Base-by-base conservation (phyloP, 352 stramenopile genomes). In the Aphanomyces stellatus region DNA sequence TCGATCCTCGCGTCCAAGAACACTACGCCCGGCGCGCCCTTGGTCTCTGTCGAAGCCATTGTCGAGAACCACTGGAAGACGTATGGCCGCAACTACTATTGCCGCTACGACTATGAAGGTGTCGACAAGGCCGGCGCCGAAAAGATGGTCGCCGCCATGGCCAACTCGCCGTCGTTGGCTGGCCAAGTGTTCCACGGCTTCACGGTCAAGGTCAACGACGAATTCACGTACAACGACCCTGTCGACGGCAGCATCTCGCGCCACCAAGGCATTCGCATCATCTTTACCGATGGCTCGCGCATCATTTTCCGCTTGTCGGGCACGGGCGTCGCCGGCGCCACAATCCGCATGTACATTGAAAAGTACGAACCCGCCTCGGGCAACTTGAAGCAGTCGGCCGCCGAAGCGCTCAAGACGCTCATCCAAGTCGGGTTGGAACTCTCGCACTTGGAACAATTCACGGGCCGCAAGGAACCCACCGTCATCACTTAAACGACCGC, bases 341-440 rank as follows among this genome's bases (percentile, higher is more conserved):
- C 96, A 2, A 95, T 99, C 71, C 91, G 96, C 70, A 97, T 99
- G 92, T 99, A 99, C 88, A 90, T 99, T 72, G 97, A 99, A 78
- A 98, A 99, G 82, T 99, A 99, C 80, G 96, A 99, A 71, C 55
- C 74, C 46, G 75, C 79, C 31, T 87, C 81, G 48, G 89, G 92
- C 61, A 91, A 95, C 49, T 80, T 98, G 70, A 71, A 69, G 34
- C 80, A 88, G 74, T 82, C 88, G 62, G 82, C 84, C 2, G 82
- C 86, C 51, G 78, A 76, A 7, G 90, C 88, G 37, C 81, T 97
- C 43, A 81, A 87, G 59, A 76, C 84, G 81, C 76, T 99, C 62
- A 97, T 98, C 41, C 82, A 96, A 17, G 83, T 94, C 65, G 96
- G 96, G 24, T 75, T 99, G 48, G 73, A 87, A 72, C 77, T 99